Conservation (phyloP, 257 asterid genomes). For the Henckelia pumila region DNA sequence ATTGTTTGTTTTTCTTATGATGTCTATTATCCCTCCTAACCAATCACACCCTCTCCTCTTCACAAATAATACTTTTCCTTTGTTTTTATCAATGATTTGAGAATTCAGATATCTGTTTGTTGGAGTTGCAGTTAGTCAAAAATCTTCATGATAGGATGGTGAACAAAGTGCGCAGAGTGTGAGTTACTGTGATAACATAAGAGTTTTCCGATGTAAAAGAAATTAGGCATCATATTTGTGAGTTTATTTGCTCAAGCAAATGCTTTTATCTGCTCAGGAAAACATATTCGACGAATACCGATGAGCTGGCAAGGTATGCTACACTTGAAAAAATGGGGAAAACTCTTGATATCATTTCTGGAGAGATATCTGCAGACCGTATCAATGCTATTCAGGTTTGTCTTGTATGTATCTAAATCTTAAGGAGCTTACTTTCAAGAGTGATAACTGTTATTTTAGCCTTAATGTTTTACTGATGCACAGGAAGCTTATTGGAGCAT, state of each 20-base stretch:
- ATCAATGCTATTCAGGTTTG: slow-evolving; percentile 77
- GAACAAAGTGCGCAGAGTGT: slow-evolving; percentile 63
- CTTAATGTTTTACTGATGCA: background rate
- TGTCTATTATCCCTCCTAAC: slow-evolving; percentile 5
- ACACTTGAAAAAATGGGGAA: slow-evolving; percentile 84
- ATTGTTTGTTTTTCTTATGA: slow-evolving; percentile 14
- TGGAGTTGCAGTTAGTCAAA: slow-evolving; percentile 76
- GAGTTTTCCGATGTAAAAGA: background rate
- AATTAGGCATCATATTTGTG: background rate
- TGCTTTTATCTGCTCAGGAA: slow-evolving; percentile 37
- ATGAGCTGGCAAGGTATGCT: slow-evolving; percentile 40
- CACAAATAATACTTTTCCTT: slow-evolving; percentile 12
- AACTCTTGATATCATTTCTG: slow-evolving; percentile 59
- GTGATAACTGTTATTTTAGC: slow-evolving; percentile 15
- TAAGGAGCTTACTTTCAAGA: background rate
- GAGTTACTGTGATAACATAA: slow-evolving; percentile 37
- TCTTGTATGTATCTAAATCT: background rate
- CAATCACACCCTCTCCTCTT: background rate
- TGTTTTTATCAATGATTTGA: slow-evolving; percentile 23
- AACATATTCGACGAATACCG: slow-evolving; percentile 33
- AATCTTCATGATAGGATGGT: slow-evolving; percentile 88
- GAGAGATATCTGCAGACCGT: slow-evolving; percentile 67
- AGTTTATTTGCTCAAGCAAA: background rate
- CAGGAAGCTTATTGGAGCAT: slow-evolving; percentile 91
- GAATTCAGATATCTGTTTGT: slow-evolving; percentile 31